phyloP scores from a whole-genome alignment of 169 alveolate genomes.

The Toxoplasma gondii region DNA sequence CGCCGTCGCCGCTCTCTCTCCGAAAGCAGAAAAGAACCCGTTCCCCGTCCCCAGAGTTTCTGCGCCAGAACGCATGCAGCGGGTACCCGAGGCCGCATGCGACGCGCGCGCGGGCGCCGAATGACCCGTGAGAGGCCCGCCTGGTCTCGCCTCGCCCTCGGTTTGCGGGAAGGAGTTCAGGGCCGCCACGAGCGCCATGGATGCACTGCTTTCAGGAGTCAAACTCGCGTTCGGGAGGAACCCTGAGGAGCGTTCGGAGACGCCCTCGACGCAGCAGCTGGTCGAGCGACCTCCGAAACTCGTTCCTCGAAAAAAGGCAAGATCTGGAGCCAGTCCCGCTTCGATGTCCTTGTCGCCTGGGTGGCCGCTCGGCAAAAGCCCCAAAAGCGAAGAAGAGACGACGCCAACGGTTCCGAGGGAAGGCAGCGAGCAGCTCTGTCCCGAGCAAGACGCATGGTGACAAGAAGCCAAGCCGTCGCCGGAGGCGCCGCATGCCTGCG shows the following conservation, averaged over 20 bases:
- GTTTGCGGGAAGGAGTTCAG: neutral
- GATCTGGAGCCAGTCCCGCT: neutral
- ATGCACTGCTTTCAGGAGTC: neutral
- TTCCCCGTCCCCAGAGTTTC: neutral
- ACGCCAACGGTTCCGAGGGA: neutral
- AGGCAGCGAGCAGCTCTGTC: neutral
- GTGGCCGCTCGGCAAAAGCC: neutral
- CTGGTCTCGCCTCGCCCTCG: neutral
- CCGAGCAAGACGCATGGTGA: neutral
- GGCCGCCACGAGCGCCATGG: neutral
- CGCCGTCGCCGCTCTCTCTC: neutral
- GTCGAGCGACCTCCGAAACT: neutral
- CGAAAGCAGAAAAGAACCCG: neutral
- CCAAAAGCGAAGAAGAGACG: neutral
- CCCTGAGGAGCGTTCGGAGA: neutral
- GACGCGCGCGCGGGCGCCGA: neutral
- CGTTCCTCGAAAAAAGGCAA: neutral
- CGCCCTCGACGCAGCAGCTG: conserved; percentile 2
- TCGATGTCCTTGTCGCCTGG: neutral
- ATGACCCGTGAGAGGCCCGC: neutral
- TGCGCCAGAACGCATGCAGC: neutral
- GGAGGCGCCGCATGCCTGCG: neutral
- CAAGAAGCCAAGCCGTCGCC: neutral
- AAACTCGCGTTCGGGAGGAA: neutral
- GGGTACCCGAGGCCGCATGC: neutral